Base-by-base conservation (phyloP, 148 eudicot genomes). In the Pouteria glomerata region DNA sequence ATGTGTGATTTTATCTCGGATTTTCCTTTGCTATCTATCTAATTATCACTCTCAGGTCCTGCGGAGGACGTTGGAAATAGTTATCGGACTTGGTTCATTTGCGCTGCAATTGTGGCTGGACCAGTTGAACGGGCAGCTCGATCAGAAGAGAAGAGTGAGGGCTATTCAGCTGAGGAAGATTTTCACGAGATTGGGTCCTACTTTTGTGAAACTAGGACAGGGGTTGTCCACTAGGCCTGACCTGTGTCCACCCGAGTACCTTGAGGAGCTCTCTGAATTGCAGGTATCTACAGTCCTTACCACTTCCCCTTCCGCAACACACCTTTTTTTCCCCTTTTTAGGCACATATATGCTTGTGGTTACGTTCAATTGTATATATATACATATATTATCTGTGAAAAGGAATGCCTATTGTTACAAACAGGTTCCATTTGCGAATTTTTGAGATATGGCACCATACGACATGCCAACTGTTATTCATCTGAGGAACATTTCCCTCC, bases 181-280 rank as follows among this genome's bases (percentile, higher is more conserved):
- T 66, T 85, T 96, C 73, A 96, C 97, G 11, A 70, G 86, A 47
- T 75, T 96, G 77, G 97, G 99, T 15, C 99, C 99, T 52, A 96
- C 99, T 55, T 96, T 96, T 77, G 94, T 96, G 41, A 96, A 96
- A 82, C 84, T 96, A 73, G 97, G 99, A 30, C 99, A 96, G 82
- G 99, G 99, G 24, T 83, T 95, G 78, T 95, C 99, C 6, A 95
- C 99, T 50, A 82, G 99, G 66, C 99, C 99, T 44, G 99, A 96
- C 74, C 70, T 96, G 21, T 96, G 99, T 64, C 99, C 99, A 11
- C 81, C 99, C 27, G 96, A 86, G 81, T 96, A 84, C 72, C 92
- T 96, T 2, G 99, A 96, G 84, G 99, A 96, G 84, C 96, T 96
- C 31, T 71, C 97, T 42, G 83, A 92, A 77, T 81, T 96, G 79